phyloP scores from a whole-genome alignment of 352 stramenopile genomes.

The Phytopythium sindhum region DNA sequence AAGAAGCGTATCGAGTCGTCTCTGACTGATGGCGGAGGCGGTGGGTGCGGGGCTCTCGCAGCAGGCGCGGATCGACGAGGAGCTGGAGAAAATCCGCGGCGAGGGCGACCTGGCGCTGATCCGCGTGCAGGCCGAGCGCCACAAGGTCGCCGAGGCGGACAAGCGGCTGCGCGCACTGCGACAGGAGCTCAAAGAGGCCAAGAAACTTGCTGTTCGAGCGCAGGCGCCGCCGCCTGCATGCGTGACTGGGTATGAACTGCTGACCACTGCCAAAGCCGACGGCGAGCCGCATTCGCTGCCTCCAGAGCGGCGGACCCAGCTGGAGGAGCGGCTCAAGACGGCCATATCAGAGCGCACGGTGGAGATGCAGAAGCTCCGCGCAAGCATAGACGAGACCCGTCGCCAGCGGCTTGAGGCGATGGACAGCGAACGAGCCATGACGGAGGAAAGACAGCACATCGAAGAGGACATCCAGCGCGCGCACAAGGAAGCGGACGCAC shows the following conservation, averaged over 20 bases:
- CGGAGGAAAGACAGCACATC: background rate
- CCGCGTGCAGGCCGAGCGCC: slow-evolving; percentile 82
- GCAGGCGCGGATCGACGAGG: slow-evolving; percentile 49
- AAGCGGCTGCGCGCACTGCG: slow-evolving; percentile 83
- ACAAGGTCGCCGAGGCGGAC: slow-evolving; percentile 84
- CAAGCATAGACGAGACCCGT: slow-evolving; percentile 41
- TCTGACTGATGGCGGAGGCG: background rate
- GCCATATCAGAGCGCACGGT: slow-evolving; percentile 37
- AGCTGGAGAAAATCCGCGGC: slow-evolving; percentile 86
- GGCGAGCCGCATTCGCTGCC: background rate
- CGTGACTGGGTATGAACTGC: background rate
- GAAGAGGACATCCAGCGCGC: slow-evolving; percentile 37
- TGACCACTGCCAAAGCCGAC: background rate
- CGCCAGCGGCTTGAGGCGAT: slow-evolving; percentile 39
- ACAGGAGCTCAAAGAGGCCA: slow-evolving; percentile 80
- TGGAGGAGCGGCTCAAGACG: slow-evolving; percentile 69
- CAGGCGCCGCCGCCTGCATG: background rate
- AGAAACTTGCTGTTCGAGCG: slow-evolving; percentile 38
- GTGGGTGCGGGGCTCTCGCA: slow-evolving; percentile 6
- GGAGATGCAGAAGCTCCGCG: slow-evolving; percentile 51
- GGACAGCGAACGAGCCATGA: slow-evolving; percentile 35
- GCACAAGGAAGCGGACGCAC: slow-evolving; percentile 32
- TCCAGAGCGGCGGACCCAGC: slow-evolving; percentile 52
- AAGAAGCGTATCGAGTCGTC: background rate
- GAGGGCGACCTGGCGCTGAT: slow-evolving; percentile 65